phyloP scores from a whole-genome alignment of 2,329 filamentous ascomycete species.

The Boeremia exigua region DNA sequence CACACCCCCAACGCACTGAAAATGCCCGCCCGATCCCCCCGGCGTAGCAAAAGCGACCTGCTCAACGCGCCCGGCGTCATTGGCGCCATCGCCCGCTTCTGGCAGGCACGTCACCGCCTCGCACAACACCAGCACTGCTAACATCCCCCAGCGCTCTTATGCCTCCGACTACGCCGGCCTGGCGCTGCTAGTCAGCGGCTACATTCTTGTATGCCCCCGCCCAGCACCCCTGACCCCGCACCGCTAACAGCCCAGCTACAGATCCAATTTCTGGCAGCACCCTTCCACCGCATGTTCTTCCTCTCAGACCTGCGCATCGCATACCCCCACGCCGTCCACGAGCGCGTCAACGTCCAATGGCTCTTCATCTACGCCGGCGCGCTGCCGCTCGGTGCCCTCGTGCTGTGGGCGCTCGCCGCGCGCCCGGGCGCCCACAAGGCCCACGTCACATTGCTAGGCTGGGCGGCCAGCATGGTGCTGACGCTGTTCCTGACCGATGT shows the following conservation, averaged over 20 bases:
- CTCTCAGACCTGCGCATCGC: conserved; percentile 84
- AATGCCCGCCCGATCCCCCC: conserved; percentile 41
- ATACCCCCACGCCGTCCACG: conserved; percentile 82
- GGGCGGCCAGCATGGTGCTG: conserved; percentile 74
- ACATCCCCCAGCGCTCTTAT: conserved; percentile 70
- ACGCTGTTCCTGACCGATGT: conserved; percentile 83
- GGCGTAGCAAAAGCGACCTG: conserved; percentile 34
- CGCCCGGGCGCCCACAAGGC: conserved; percentile 76
- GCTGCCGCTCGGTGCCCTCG: conserved; percentile 71
- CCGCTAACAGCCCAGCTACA: conserved; percentile 43
- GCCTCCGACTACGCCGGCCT: conserved; percentile 88
- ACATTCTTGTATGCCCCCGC: conserved; percentile 61
- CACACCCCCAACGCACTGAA: conserved; percentile 24
- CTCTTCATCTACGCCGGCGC: conserved; percentile 81
- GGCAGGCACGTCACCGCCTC: conserved; percentile 46
- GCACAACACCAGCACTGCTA: not conserved
- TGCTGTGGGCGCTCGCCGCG: conserved; percentile 68
- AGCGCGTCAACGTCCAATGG: conserved; percentile 80
- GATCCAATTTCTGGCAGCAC: conserved; percentile 73
- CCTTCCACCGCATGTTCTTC: conserved; percentile 94
- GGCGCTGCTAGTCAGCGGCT: conserved; percentile 69
- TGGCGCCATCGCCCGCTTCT: conserved; percentile 59
- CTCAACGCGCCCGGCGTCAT: conserved; percentile 47
- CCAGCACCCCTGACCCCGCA: not conserved
- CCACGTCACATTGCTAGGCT: conserved; percentile 83